Evolutionary conservation across 1,284 basidiomycete genomes (phyloP).

Genomic region (Apiotrichum montevideense): DNA sequence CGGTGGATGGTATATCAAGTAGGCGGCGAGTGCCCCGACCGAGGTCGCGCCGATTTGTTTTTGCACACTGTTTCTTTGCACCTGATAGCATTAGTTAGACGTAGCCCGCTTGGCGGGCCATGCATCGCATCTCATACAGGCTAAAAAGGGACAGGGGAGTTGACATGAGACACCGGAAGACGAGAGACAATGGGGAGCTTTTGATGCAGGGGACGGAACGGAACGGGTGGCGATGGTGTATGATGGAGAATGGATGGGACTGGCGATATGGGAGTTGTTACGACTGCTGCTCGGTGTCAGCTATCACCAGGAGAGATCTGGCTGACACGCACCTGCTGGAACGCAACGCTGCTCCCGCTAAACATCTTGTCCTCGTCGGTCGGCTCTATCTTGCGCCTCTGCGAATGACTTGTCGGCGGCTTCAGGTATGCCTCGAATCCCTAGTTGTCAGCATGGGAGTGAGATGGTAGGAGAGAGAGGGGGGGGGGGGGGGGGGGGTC

Average conservation of each 20-base stretch:
- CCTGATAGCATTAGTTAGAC: neutral
- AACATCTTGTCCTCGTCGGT: constrained; percentile 47
- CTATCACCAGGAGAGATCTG: too few relatives aligned
- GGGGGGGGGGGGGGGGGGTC: too few relatives aligned
- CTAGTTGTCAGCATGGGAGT: constrained; percentile 15
- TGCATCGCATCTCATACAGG: neutral
- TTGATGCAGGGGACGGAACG: neutral
- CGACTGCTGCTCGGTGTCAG: too few relatives aligned
- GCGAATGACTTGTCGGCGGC: constrained; percentile 30
- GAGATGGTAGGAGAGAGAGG: too few relatives aligned
- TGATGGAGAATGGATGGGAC: too few relatives aligned
- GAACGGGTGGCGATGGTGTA: neutral
- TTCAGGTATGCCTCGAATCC: constrained; percentile 51
- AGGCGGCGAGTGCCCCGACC: neutral
- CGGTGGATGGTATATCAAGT: constrained; percentile 61
- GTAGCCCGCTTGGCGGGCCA: neutral
- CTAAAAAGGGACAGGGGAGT: neutral
- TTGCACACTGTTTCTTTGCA: neutral
- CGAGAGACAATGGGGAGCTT: neutral
- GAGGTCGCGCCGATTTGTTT: too few relatives aligned
- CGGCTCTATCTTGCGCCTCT: constrained; percentile 39
- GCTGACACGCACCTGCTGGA: constrained; percentile 30
- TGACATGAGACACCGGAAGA: neutral
- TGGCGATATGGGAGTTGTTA: neutral
- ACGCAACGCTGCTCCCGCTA: constrained; percentile 44